phyloP scores from a whole-genome alignment of 495 filamentous ascomycete genomes.

The Penicillium cataractarum region DNA sequence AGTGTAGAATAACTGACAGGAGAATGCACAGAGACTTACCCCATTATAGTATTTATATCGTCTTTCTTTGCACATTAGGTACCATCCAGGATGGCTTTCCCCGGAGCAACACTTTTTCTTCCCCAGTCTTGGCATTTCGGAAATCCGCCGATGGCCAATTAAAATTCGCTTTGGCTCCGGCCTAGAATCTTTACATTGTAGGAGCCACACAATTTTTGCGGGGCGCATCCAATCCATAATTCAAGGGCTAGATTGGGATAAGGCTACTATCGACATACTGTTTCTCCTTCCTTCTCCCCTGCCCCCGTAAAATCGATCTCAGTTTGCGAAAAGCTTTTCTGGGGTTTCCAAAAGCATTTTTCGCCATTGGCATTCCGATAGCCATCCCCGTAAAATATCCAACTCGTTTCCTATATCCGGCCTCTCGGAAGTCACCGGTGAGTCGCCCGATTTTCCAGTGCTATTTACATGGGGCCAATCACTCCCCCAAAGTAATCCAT shows the following conservation, averaged over 20 bases:
- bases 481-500: constrained; percentile 25
- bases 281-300: neutral
- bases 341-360: constrained; percentile 23
- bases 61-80: neutral
- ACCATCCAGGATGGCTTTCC: neutral
- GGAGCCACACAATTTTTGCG: no score
- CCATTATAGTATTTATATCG: neutral
- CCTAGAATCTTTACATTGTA: neutral
- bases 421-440: neutral
- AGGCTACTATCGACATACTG: neutral
- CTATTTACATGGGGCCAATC: constrained; percentile 31
- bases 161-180: neutral
- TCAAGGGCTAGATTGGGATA: no score
- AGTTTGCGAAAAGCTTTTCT: constrained; percentile 14
- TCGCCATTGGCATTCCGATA: constrained; percentile 15
- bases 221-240: no score
- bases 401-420: constrained; percentile 18
- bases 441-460: neutral
- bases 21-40: neutral
- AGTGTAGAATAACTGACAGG: neutral
- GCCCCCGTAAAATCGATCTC: neutral
- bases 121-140: constrained; percentile 16
- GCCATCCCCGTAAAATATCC: constrained; percentile 11
- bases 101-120: constrained; percentile 1
- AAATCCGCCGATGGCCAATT: constrained; percentile 11